Percentiles rank a stretch among this genome's conserved stretches.
phyloP scores from a whole-genome alignment of 257 asterid species.

The Pogostemon cablin region DNA sequence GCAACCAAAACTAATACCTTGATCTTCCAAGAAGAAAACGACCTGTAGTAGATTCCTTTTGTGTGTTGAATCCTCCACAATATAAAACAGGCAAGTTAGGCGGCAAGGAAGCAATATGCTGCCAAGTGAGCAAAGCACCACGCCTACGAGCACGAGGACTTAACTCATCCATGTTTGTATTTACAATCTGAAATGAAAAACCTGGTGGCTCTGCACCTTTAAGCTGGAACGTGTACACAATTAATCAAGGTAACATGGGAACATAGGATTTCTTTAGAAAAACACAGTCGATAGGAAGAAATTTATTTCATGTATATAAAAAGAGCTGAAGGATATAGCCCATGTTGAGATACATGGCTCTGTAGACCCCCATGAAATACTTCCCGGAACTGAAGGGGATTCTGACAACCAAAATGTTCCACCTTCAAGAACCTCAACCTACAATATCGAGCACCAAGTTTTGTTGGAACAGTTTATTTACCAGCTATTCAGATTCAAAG shows the following conservation, averaged over 20 bases:
- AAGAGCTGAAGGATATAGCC: conserved; percentile 86
- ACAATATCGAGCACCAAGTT: conserved; percentile 33
- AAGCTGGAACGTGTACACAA: conserved; percentile 96
- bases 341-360: conserved; percentile 93
- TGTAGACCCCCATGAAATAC: conserved; percentile 94
- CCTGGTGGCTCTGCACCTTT: conserved; percentile 97
- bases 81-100: conserved; percentile 91
- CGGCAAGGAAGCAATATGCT: conserved; percentile 97
- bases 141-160: conserved; percentile 98
- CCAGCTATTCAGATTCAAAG: neutral
- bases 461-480: conserved; percentile 16
- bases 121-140: conserved; percentile 98
- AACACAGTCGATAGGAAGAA: conserved; percentile 22
- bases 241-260: conserved; percentile 54
- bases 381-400: conserved; percentile 98
- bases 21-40: conserved; percentile 99
- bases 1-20: conserved; percentile 54
- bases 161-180: conserved; percentile 89
- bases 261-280: neutral
- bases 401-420: conserved; percentile 99
- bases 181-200: conserved; percentile 91
- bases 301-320: conserved; percentile 9
- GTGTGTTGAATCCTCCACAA: conserved; percentile 96
- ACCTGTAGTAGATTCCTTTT: conserved; percentile 94
- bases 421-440: conserved; percentile 96